Evolutionary conservation across 1,139 yeast species (phyloP).

Genomic region (Pichia sp.): DNA sequence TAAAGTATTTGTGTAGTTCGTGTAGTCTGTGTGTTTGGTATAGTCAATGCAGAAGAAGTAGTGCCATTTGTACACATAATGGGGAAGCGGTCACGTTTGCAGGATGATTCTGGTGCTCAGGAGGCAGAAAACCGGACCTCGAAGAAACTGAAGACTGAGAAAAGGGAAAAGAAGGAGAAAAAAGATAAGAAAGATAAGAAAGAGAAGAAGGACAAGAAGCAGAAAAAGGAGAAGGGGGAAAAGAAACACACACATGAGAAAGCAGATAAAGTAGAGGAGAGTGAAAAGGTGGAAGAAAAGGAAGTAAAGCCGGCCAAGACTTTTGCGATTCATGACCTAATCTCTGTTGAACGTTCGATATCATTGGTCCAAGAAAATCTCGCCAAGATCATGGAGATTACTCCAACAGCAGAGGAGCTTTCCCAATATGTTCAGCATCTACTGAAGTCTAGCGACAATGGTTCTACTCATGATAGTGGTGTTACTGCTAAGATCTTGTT

Average conservation of each 20-base stretch:
- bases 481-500: slow-evolving; percentile 40
- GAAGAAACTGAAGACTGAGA: neutral
- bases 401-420: slow-evolving; percentile 15
- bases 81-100: neutral
- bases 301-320: slow-evolving; percentile 12
- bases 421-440: slow-evolving; percentile 36
- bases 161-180: neutral
- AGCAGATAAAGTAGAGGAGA: neutral
- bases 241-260: slow-evolving; percentile 6
- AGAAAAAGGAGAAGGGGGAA: slow-evolving; percentile 1
- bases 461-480: slow-evolving; percentile 6
- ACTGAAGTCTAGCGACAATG: slow-evolving; percentile 17
- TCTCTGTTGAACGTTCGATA: slow-evolving; percentile 17
- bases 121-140: slow-evolving; percentile 5
- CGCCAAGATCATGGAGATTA: slow-evolving; percentile 11
- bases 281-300: neutral
- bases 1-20: neutral
- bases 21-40: neutral
- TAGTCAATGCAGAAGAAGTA: neutral
- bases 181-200: slow-evolving; percentile 9
- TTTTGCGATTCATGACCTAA: slow-evolving; percentile 37
- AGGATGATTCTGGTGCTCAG: slow-evolving; percentile 8
- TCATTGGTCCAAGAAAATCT: slow-evolving; percentile 16
- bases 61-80: neutral
- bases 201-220: slow-evolving; percentile 9